Percentiles rank a stretch among this genome's conserved stretches.
Conservation (phyloP, 2,329 filamentous ascomycete genomes). For the Microcyclosporella mali region DNA sequence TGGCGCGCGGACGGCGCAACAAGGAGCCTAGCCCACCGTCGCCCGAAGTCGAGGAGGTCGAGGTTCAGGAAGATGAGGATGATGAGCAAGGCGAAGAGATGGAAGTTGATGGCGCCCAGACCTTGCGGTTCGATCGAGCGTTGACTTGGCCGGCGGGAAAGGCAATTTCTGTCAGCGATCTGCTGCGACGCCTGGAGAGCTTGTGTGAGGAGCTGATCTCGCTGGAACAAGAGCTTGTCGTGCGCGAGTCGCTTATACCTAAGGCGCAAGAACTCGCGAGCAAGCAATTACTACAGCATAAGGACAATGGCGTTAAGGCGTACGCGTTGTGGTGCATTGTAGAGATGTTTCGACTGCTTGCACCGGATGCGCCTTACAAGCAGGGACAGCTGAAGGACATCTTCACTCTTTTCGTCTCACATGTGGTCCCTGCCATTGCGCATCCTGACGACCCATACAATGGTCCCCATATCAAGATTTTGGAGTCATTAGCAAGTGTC, state of each 20-base stretch:
- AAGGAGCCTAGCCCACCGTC: slow-evolving; percentile 14
- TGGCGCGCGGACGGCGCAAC: slow-evolving; percentile 16
- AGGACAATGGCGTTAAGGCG: slow-evolving; percentile 87
- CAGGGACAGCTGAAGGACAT: slow-evolving; percentile 91
- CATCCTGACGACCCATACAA: slow-evolving; percentile 87
- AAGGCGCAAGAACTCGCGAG: slow-evolving; percentile 81
- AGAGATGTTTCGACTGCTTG: slow-evolving; percentile 86
- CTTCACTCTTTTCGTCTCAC: slow-evolving; percentile 79
- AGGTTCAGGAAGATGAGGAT: slow-evolving; percentile 18
- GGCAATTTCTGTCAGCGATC: slow-evolving; percentile 74
- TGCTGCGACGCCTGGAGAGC: slow-evolving; percentile 72
- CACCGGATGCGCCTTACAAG: slow-evolving; percentile 91
- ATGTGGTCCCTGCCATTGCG: slow-evolving; percentile 76
- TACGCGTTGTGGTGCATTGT: slow-evolving; percentile 85
- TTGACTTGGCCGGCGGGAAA: slow-evolving; percentile 89
- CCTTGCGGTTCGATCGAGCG: slow-evolving; percentile 73
- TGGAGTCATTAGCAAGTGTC: slow-evolving; percentile 81
- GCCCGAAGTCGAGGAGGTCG: slow-evolving; percentile 15
- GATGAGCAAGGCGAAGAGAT: slow-evolving; percentile 16
- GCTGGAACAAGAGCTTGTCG: slow-evolving; percentile 79
- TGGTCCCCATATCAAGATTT: slow-evolving; percentile 83
- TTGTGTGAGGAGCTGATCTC: slow-evolving; percentile 77
- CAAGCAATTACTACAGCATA: slow-evolving; percentile 77
- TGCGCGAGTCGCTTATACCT: slow-evolving; percentile 73
- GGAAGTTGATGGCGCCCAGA: slow-evolving; percentile 12